Conservation (phyloP, 805 yeast genomes). For the Lipomyces kockii region DNA sequence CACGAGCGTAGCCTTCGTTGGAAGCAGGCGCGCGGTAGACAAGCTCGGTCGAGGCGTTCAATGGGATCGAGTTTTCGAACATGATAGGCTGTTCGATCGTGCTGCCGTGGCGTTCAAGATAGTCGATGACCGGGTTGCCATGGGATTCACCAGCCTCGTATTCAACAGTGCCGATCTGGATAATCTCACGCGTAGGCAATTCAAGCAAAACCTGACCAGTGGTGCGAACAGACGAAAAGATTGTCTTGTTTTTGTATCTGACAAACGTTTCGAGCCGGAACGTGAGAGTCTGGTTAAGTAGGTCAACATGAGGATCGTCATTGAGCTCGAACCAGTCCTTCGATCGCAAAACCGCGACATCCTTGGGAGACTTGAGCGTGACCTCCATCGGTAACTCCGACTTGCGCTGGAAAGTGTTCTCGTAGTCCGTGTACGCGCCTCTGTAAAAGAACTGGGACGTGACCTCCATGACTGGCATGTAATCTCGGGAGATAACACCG, state of each 20-base stretch:
- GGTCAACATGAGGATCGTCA: constrained; percentile 61
- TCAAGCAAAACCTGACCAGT: constrained; percentile 85
- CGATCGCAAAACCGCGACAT: constrained; percentile 88
- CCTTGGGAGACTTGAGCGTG: constrained; percentile 73
- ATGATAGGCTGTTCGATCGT: constrained; percentile 92
- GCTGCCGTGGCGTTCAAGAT: constrained; percentile 86
- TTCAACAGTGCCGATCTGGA: constrained; percentile 79
- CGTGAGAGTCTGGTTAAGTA: constrained; percentile 78
- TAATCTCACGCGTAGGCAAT: constrained; percentile 86
- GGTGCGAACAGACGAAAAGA: constrained; percentile 80
- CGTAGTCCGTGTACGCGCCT: constrained; percentile 85
- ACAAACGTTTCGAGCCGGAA: constrained; percentile 88
- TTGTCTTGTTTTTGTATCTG: constrained; percentile 73
- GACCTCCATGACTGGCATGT: constrained; percentile 86
- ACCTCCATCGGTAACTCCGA: constrained; percentile 87
- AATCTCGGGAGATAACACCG: constrained; percentile 81
- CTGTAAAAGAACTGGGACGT: constrained; percentile 95
- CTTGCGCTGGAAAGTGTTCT: constrained; percentile 87
- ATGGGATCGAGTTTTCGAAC: constrained; percentile 88
- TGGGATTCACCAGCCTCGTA: constrained; percentile 91
- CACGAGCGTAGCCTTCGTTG: constrained; percentile 94
- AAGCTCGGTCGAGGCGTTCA: constrained; percentile 57
- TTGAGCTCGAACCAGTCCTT: constrained; percentile 97
- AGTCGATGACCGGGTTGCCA: constrained; percentile 97
- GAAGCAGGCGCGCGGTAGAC: constrained; percentile 78